phyloP scores from a whole-genome alignment of 2,329 filamentous ascomycete genomes.

The Fusarium chaquense region DNA sequence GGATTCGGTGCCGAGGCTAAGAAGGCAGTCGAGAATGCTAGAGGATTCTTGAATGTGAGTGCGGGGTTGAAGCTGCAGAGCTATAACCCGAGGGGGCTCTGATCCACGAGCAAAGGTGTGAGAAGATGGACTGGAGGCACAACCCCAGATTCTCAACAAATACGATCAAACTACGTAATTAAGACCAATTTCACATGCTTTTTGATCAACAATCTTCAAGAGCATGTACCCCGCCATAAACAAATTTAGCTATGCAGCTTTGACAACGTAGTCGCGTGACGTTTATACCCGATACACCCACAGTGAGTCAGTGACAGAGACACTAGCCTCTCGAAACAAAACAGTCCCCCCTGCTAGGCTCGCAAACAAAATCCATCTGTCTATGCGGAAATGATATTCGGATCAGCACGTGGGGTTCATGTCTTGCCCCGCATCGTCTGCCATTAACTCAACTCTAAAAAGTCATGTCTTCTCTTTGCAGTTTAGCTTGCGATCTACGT shows the following conservation, averaged over 20 bases:
- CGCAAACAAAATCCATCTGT: not conserved
- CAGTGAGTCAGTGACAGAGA: not conserved
- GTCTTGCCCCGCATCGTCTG: conserved; percentile 29
- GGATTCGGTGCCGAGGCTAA: conserved; percentile 36
- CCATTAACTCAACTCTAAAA: not conserved
- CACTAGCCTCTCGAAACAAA: not conserved
- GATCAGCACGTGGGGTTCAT: not conserved
- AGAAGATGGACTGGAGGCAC: not conserved
- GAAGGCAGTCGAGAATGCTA: conserved; percentile 29
- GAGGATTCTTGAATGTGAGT: conserved; percentile 20
- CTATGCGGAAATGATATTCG: not conserved
- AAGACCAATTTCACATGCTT: conserved; percentile 21
- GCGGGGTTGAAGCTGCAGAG: conserved; percentile 22
- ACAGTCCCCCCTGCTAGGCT: not conserved
- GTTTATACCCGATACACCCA: not conserved
- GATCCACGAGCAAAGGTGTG: not conserved
- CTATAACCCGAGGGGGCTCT: not conserved
- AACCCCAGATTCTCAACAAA: not conserved
- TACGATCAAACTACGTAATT: not conserved
- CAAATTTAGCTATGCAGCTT: conserved; percentile 3
- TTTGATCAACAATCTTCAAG: not conserved
- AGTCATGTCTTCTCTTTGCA: not conserved
- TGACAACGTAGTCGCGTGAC: conserved; percentile 25
- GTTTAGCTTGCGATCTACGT: conserved; percentile 39
- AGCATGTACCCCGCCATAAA: conserved; percentile 1